phyloP scores from a whole-genome alignment of 805 yeast species.

The Pichia nanzhaoensis region DNA sequence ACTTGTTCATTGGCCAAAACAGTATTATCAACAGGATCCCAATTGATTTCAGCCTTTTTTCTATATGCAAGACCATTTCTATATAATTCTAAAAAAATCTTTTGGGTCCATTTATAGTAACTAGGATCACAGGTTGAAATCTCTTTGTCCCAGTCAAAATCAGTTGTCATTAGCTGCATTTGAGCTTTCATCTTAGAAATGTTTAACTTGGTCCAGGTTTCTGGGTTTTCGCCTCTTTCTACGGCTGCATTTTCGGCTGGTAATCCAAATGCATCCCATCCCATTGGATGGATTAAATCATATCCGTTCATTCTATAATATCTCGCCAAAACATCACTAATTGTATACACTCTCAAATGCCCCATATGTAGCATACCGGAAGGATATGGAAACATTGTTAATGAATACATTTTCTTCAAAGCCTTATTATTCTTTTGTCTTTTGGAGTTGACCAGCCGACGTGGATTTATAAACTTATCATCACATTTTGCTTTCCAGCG shows the following conservation, averaged over 20 bases:
- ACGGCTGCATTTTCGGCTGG: slow-evolving; percentile 99
- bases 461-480: slow-evolving; percentile 26
- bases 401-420: slow-evolving; percentile 45
- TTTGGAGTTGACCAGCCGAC: slow-evolving; percentile 16
- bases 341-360: slow-evolving; percentile 87
- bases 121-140: slow-evolving; percentile 79
- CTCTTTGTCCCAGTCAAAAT: slow-evolving; percentile 92
- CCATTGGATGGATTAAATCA: slow-evolving; percentile 91
- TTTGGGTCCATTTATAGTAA: slow-evolving; percentile 90
- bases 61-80: slow-evolving; percentile 81
- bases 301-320: slow-evolving; percentile 71
- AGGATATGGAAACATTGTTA: slow-evolving; percentile 95
- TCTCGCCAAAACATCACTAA: slow-evolving; percentile 77
- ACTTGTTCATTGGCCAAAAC: slow-evolving; percentile 97
- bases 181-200: slow-evolving; percentile 84
- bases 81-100: slow-evolving; percentile 65
- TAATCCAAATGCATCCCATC: slow-evolving; percentile 98
- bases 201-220: slow-evolving; percentile 74
- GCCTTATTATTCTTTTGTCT: not conserved
- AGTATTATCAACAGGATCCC: slow-evolving; percentile 96
- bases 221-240: slow-evolving; percentile 73
- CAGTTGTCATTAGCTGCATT: slow-evolving; percentile 68
- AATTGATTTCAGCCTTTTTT: slow-evolving; percentile 82
- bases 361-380: slow-evolving; percentile 93
- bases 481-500: slow-evolving; percentile 36